Evolutionary conservation across 139 green algal genomes (phyloP).

Genomic region (Chlorella vulgaris): DNA sequence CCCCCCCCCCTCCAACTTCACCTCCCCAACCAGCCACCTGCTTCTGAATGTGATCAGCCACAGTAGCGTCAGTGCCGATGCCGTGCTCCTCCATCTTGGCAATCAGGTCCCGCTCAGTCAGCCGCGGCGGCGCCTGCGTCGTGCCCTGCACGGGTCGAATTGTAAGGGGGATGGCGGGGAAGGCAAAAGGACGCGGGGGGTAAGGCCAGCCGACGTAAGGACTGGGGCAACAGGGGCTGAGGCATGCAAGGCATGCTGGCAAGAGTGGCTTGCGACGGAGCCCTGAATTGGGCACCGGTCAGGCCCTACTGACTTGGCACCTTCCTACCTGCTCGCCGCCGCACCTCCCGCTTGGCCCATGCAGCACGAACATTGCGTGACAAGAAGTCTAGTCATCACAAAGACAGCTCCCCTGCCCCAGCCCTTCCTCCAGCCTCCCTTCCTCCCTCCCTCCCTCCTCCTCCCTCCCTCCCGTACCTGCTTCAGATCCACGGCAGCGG

Average conservation of each 20-base stretch:
- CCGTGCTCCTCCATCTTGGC: constrained; percentile 91
- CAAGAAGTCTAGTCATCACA: too few relatives aligned
- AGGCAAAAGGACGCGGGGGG: background rate
- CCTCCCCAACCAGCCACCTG: constrained; percentile 39
- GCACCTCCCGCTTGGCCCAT: too few relatives aligned
- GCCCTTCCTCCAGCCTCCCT: background rate
- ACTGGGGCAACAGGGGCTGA: too few relatives aligned
- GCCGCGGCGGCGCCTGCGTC: constrained; percentile 82
- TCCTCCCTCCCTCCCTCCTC: too few relatives aligned
- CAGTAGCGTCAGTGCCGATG: constrained; percentile 98
- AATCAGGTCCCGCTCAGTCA: constrained; percentile 93
- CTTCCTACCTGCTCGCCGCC: too few relatives aligned
- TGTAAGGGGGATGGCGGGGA: background rate
- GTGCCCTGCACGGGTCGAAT: constrained; percentile 55
- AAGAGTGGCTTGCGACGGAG: too few relatives aligned
- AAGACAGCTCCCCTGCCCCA: background rate
- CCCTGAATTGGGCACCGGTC: too few relatives aligned
- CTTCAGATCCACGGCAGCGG: constrained; percentile 75
- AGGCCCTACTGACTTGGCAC: too few relatives aligned
- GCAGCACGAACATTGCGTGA: too few relatives aligned
- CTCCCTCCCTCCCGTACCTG: constrained; percentile 31
- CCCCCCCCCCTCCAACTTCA: background rate
- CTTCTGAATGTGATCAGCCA: constrained; percentile 85
- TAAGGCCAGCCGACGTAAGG: background rate
- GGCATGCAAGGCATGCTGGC: too few relatives aligned